These are phyloP conservation scores for Vanilla planifolia DNA, from an alignment of 106 monocot species.

Conservation along the genomic window DNA sequence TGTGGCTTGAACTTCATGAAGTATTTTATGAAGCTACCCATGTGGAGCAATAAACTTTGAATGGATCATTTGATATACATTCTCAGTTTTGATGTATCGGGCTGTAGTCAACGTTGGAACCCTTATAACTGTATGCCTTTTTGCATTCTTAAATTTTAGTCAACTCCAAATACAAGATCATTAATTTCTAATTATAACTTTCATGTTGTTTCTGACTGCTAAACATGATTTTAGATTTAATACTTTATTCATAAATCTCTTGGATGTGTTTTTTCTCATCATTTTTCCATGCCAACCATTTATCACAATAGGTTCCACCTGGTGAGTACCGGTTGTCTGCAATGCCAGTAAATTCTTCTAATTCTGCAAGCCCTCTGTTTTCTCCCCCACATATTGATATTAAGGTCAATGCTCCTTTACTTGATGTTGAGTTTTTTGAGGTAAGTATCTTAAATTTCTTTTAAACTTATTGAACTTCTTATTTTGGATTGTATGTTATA, in stretches of 20 bases:
- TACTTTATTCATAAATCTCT: background rate
- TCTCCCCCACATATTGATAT: slow-evolving; percentile 76
- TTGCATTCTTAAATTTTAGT: too few species aligned
- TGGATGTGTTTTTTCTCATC: background rate
- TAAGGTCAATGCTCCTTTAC: slow-evolving; percentile 61
- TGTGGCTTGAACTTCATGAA: too few species aligned
- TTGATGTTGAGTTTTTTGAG: slow-evolving; percentile 78
- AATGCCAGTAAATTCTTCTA: slow-evolving; percentile 42
- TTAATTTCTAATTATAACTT: background rate
- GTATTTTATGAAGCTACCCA: too few species aligned
- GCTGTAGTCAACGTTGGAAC: too few species aligned
- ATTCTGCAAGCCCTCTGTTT: slow-evolving; percentile 50
- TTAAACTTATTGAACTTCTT: background rate
- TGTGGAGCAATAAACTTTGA: too few species aligned
- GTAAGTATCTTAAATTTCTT: slow-evolving; percentile 25
- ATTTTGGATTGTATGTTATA: background rate
- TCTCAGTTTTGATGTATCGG: too few species aligned
- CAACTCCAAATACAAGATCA: too few species aligned
- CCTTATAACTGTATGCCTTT: too few species aligned
- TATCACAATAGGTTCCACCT: slow-evolving; percentile 47
- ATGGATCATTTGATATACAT: too few species aligned
- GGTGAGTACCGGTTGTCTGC: slow-evolving; percentile 92
- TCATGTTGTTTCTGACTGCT: background rate
- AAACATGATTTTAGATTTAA: background rate
- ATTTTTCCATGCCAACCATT: background rate